These are phyloP conservation scores for Tetrapyrgos nigripes DNA, from an alignment of 1,284 basidiomycete genomes.

Conservation along the genomic window DNA sequence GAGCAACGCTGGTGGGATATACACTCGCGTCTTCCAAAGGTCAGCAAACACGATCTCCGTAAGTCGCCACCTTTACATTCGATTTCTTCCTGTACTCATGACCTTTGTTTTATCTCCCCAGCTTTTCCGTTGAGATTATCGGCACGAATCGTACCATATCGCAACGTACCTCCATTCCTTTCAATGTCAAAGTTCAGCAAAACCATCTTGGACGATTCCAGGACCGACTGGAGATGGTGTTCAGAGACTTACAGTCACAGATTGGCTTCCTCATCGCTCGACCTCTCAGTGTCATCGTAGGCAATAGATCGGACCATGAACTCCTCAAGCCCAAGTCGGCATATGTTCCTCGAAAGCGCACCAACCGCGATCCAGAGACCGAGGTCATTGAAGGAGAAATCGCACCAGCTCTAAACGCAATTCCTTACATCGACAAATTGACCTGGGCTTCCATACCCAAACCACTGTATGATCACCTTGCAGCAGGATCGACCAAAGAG, in stretches of 20 bases:
- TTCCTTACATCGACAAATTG: conserved; percentile 42
- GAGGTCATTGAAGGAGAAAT: conserved; percentile 50
- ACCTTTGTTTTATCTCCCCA: not conserved
- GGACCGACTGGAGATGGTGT: conserved; percentile 49
- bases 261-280: conserved; percentile 53
- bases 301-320: conserved; percentile 52
- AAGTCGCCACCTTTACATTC: conserved; percentile 17
- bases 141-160: conserved; percentile 27
- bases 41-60: conserved; percentile 35
- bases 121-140: conserved; percentile 38
- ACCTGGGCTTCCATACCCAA: conserved; percentile 47
- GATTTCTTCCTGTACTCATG: not conserved
- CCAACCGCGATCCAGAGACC: conserved; percentile 43
- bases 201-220: conserved; percentile 53
- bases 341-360: conserved; percentile 54
- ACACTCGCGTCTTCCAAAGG: conserved; percentile 44
- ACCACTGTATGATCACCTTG: conserved; percentile 36
- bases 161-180: conserved; percentile 30
- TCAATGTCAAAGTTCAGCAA: conserved; percentile 44
- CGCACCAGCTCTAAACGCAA: conserved; percentile 35
- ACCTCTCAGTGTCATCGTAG: conserved; percentile 47
- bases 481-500: conserved; percentile 28
- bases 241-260: conserved; percentile 45
- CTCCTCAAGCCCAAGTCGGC: conserved; percentile 54
- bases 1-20: conserved; percentile 35